Evolutionary conservation across 768 basidiomycete species (phyloP), one percentile per base, ranked within the genome.

Genomic region (Gyrodon lividus): DNA sequence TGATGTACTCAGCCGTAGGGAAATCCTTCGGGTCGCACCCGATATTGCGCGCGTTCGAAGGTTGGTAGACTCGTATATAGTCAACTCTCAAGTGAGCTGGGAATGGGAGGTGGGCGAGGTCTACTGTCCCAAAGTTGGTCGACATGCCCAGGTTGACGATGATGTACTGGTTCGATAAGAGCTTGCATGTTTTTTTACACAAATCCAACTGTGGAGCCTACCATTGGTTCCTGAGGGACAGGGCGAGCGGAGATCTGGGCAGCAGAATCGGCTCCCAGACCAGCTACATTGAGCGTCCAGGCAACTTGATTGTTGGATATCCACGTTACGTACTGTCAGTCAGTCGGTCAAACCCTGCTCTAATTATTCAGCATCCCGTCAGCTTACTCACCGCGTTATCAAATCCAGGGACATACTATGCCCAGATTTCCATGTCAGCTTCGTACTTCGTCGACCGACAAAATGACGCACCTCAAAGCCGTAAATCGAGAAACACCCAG

Each of bases 171-270:
- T 51, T 48, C 44, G 19, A 46, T 23, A 19, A 47, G 28, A 51
- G 50, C 43, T 35, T 44, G 30, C 37, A 6, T 35, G 14, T 19
- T 14, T 43, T 5, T 14, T 48, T 23, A 10, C 23, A 5, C n/a
- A 26, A 24, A 10, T 34, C 35, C 33, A 30, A 23, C 13, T 30
- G 17, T 26, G 35, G 26, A 8, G 31, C 80, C 42, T 57, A 90
- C 88, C 90, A 94, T 89, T 20, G 93, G 93, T 66, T 97, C 93
- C 55, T 83, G 80, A 0, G 93, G 76, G 12, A 96, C 71, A 2
- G 87, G 82, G 30, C 93, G 75, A 23, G 75, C 72, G 14, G 80
- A 77, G 31, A 95, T 86, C 51, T 87, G 62, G 1, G 79, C 81
- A 30, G 61, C 59, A 5, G 74, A 28, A 65, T 95, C 84, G 9